A percentile compares a stretch with the other conserved stretches of the same genome.
These are phyloP conservation scores for Crithidia expoeki DNA, from an alignment of 208 protist species.

Conservation along the genomic window DNA sequence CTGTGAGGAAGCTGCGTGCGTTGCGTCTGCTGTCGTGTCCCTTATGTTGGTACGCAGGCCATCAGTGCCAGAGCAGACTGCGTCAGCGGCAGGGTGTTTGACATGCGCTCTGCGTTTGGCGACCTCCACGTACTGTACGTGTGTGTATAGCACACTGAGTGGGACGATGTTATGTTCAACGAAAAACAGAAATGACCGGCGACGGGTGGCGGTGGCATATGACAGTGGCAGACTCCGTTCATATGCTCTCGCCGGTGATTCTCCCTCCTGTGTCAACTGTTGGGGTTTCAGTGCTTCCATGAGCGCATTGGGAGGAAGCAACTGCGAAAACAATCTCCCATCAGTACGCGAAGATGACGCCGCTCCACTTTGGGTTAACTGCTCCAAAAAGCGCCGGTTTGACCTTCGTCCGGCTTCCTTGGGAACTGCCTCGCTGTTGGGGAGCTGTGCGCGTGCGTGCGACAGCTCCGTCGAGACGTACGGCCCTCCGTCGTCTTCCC, in stretches of 20 bases:
- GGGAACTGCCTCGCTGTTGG: neutral
- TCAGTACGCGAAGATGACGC: neutral
- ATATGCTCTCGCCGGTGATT: neutral
- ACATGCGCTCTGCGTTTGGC: neutral
- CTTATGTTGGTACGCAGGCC: neutral
- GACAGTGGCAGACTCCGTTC: slow-evolving; percentile 9
- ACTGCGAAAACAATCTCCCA: neutral
- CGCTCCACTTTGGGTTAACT: slow-evolving; percentile 3
- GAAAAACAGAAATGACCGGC: slow-evolving; percentile 63
- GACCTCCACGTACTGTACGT: neutral
- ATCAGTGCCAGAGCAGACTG: neutral
- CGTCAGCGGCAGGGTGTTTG: neutral
- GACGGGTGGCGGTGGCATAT: slow-evolving; percentile 35
- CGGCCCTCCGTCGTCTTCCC: slow-evolving; percentile 27
- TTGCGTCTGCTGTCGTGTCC: neutral
- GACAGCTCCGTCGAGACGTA: slow-evolving; percentile 12
- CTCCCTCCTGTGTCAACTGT: neutral
- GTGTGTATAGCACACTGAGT: slow-evolving; percentile 26
- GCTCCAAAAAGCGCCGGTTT: slow-evolving; percentile 16
- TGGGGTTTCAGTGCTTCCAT: neutral
- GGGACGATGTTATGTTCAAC: slow-evolving; percentile 40
- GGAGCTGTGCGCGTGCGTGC: slow-evolving; percentile 6
- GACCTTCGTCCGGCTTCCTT: neutral
- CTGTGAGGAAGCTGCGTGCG: neutral
- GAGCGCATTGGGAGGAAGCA: slow-evolving; percentile 5